Base-by-base conservation (phyloP, 768 basidiomycete genomes). In the Pholiota conissans region DNA sequence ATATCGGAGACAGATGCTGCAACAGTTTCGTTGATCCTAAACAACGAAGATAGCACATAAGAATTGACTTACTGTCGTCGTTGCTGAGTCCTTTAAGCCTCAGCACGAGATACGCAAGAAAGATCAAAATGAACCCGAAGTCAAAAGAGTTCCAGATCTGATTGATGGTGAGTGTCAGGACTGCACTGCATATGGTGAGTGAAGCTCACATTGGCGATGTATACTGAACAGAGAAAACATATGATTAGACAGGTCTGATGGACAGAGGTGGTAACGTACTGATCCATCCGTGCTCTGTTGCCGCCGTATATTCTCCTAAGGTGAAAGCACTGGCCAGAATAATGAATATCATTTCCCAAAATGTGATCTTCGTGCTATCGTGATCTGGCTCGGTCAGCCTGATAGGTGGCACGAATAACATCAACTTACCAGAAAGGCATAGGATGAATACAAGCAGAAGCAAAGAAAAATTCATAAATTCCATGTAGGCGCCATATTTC, bases 141-240 rank as follows among this genome's bases (percentile, higher is more conserved):
- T 92, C 94, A 63, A 95, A 93, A 5, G 85, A 87, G 67, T 94
- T 95, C 94, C 94, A 96, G 61, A 95, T 85, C 91, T 95, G 28
- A 42, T 46, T 48, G 18, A 49, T 47, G 16, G 49, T 52, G 26
- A 30, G 45, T 45, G 51, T 53, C 13, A 54, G 34, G 50, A 47
- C 55, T 35, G 39, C 16, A 42, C 51, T 39, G 13, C 32, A 22
- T 20, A 42, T 30, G n/a, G n/a, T n/a, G 6, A 8, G 20, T 26
- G 24, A 30, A 30, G 61, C 60, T 66, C 67, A 91, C 91, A 66
- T 92, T 93, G 20, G 92, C 90, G 40, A 92, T 84, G 69, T 95
- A 95, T 52, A 95, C 92, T 80, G 59, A 32, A 22, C 42, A 24
- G 10, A 3, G 18, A 18, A 18, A 14, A 24, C 24, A 5, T 34